Base-by-base conservation (phyloP, 2,329 filamentous ascomycete genomes). In the Ophiostoma tasmaniense region DNA sequence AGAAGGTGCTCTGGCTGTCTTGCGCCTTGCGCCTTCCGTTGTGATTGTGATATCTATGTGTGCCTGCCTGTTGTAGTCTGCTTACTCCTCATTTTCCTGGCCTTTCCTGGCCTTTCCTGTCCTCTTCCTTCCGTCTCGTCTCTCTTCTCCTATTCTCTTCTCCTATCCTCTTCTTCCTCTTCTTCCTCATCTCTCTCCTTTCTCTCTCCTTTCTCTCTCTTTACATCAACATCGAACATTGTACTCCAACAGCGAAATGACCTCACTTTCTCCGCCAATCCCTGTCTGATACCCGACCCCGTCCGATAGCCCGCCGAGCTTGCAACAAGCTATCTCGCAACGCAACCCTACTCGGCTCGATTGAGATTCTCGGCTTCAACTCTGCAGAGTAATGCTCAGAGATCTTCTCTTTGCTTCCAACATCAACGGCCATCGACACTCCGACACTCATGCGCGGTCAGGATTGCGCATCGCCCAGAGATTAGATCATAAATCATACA, bases 21-120 rank as follows among this genome's bases (percentile, higher is more conserved):
- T 64, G 59, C 64, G 42, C 39, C 65, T 67, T 66, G n/a, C n/a
- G n/a, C n/a, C n/a, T n/a, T 45, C 50, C 50, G 66, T 50, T 30
- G 22, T 30, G 6, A 10, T 66, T 68, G 22, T 20, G n/a, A 30
- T 61, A 61, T 28, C 14, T 61, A 8, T 39, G n/a, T 17, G 25
- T 64, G 64, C 37, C 66, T 37, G 62, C 66, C 67, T 33, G n/a
- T 33, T 39, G 14, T 28, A 8, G 30, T 42, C 6, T 42, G 55
- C 11, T 45, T 55, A 25, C 50, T 55, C 22, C 39, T 66, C 37
- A 45, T 68, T 64, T 25, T 35, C 28, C 14, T 22, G 33, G 64
- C 11, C 45, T 55, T 11, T 25, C 14, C n/a, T 25, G 2, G 11
- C 8, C n/a, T 55, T 55, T 55, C 10, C 7, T 3, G 2, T 10